Evolutionary conservation across 2,329 filamentous ascomycete genomes (phyloP), one percentile per base, ranked within the genome.

Genomic region (Calycina marina): DNA sequence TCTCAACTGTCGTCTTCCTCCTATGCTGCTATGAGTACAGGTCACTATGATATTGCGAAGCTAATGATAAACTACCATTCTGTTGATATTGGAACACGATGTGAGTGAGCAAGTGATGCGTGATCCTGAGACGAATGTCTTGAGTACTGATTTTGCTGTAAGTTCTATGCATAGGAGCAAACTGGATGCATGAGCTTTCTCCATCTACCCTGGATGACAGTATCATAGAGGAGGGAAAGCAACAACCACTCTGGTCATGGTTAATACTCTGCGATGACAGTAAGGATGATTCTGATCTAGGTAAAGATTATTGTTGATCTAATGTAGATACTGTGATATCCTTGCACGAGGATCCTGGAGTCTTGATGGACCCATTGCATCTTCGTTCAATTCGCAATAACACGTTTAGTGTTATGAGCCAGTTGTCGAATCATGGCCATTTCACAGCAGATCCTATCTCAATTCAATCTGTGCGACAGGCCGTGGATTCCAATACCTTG

Each of bases 31-130:
- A 8, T 18, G 35, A 28, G 30, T 10, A 35, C 42, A 25, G 59
- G 36, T 43, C 56, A 40, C 44, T 64, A 39, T 57, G 57, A 38
- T 30, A 69, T 83, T 25, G 68, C 77, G 4, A 65, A 79, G 40
- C 67, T 76, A 34, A 75, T 81, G n/a, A 77, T 77, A 61, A 78
- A 83, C 50, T 85, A 79, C 52, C 76, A 73, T 10, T 77, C 77
- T 1, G 67, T 81, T 10, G 79, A 85, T 45, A 69, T 76, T 51
- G 78, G 77, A 0, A 56, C 63, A 11, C 64, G 62, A 50, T 81
- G 77, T 72, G 56, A 45, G 61, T 50, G 18, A 9, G 10, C 11
- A 30, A 16, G 5, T 11, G 5, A 13, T 14, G n/a, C n/a, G n/a
- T n/a, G n/a, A n/a, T n/a, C n/a, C n/a, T n/a, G n/a, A n/a, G n/a